Conservation (phyloP, 768 basidiomycete genomes). For the Mycena maculata region DNA sequence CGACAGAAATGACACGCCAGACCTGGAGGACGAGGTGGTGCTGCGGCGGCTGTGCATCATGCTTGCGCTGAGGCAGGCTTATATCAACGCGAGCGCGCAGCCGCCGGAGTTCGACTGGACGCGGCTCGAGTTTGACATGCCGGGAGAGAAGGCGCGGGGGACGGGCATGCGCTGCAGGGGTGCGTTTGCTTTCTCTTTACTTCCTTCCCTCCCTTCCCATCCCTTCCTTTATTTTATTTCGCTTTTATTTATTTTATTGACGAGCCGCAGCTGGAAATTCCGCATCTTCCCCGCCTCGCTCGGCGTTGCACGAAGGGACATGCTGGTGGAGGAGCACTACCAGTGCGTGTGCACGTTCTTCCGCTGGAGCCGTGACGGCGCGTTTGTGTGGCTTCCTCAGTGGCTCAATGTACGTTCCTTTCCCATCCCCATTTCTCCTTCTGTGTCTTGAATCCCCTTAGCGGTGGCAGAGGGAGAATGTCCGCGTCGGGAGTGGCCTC, state of each 20-base stretch:
- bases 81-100: conserved; percentile 87
- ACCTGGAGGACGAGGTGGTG: conserved; percentile 69
- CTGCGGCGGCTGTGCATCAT: conserved; percentile 82
- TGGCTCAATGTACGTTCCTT: no score
- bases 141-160: conserved; percentile 68
- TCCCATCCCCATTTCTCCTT: no score
- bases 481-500: no score
- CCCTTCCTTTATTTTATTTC: no score
- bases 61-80: conserved; percentile 83
- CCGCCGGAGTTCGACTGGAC: conserved; percentile 84
- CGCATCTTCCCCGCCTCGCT: conserved; percentile 81
- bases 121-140: conserved; percentile 85
- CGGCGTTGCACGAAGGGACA: conserved; percentile 69
- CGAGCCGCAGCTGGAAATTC: conserved; percentile 95
- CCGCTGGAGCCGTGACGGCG: conserved; percentile 71
- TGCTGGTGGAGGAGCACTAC: conserved; percentile 73
- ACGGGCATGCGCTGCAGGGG: conserved; percentile 74
- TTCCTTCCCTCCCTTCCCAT: no score
- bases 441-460: no score
- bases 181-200: no score
- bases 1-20: conserved; percentile 61
- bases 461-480: no score
- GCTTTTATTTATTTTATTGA: no score
- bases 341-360: conserved; percentile 85
- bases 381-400: conserved; percentile 83